Percentiles rank a stretch among this genome's conserved stretches.
Evolutionary conservation across 106 monocot genomes (phyloP).

Genomic region (Ottelia alismoides): DNA sequence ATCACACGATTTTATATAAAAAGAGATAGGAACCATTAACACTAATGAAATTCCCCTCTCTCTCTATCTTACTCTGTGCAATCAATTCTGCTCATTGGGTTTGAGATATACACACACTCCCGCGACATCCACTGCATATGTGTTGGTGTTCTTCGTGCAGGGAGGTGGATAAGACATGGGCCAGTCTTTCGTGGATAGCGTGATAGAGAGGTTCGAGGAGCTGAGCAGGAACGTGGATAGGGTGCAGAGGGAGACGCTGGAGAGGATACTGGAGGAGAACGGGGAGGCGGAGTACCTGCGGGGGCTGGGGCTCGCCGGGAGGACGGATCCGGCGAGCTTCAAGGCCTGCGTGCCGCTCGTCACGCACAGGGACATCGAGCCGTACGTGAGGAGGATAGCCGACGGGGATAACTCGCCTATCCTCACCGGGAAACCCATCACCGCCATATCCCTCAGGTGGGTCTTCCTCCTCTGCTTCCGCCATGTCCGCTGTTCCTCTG

Average conservation of each 20-base stretch:
- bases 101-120: too few relatives aligned
- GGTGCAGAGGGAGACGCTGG: conserved; percentile 4
- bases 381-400: conserved; percentile 3
- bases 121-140: too few relatives aligned
- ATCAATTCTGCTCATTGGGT: too few relatives aligned
- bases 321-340: conserved; percentile 10
- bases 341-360: conserved; percentile 4
- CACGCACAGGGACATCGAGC: conserved; percentile 7
- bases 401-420: conserved; percentile 3
- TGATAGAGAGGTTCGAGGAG: conserved; percentile 8
- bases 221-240: background rate
- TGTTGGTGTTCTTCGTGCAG: too few relatives aligned
- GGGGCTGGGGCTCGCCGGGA: conserved; percentile 5
- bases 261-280: conserved; percentile 6
- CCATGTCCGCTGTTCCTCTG: too few relatives aligned
- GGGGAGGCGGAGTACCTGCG: conserved; percentile 8
- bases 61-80: too few relatives aligned
- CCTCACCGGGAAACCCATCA: conserved; percentile 6
- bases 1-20: too few relatives aligned
- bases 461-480: too few relatives aligned
- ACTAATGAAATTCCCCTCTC: too few relatives aligned
- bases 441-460: conserved; percentile 3
- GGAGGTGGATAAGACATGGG: conserved; percentile 1
- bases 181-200: background rate
- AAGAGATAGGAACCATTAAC: too few relatives aligned